These are phyloP conservation scores for Eucalyptus sp. DNA, from an alignment of 345 rosid species.

Conservation along the genomic window DNA sequence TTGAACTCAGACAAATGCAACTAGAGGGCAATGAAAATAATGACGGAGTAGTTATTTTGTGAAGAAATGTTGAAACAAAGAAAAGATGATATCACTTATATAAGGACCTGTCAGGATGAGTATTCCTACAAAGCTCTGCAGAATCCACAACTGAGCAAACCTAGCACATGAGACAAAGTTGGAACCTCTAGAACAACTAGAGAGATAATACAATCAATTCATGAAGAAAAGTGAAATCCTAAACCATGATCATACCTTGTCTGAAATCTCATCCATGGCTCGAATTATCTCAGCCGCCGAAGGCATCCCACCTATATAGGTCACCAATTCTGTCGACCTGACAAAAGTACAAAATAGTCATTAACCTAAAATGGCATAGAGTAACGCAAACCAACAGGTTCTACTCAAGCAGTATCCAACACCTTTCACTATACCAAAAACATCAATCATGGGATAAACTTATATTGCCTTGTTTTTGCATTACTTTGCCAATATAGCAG, in stretches of 20 bases:
- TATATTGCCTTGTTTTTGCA: not conserved
- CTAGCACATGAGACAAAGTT: conserved; percentile 16
- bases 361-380: not conserved
- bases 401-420: not conserved
- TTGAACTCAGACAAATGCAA: not conserved
- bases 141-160: conserved; percentile 93
- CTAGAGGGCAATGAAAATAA: not conserved
- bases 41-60: not conserved
- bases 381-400: not conserved
- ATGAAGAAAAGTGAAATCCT: not conserved
- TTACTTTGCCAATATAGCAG: not conserved
- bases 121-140: conserved; percentile 88
- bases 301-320: conserved; percentile 53
- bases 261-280: conserved; percentile 92
- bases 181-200: not conserved
- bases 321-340: conserved; percentile 72
- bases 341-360: not conserved
- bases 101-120: conserved; percentile 83
- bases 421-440: not conserved
- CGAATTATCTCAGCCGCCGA: conserved; percentile 54
- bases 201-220: not conserved
- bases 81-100: not conserved
- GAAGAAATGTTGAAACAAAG: not conserved
- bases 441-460: not conserved
- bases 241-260: conserved; percentile 28